A percentile compares a stretch with the other conserved stretches of the same genome.
These are phyloP conservation scores for Colletotrichum neosansevieriae DNA, from an alignment of 2,329 filamentous ascomycete species.

Conservation along the genomic window DNA sequence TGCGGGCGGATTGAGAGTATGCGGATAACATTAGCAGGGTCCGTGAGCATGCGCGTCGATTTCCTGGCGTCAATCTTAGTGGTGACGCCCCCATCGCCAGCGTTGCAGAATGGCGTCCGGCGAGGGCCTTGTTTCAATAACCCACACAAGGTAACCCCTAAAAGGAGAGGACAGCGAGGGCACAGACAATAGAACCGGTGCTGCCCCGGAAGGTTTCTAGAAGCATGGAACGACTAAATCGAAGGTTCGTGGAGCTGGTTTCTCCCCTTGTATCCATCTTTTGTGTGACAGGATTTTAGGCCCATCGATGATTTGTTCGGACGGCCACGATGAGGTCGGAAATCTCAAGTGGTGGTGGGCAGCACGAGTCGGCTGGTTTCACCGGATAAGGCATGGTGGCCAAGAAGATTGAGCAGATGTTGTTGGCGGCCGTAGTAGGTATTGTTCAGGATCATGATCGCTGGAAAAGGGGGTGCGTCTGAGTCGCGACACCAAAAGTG, in stretches of 20 bases:
- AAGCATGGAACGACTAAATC: constrained; percentile 33
- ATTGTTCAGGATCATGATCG: constrained; percentile 14
- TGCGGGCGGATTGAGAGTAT: constrained; percentile 15
- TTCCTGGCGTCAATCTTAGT: constrained; percentile 21
- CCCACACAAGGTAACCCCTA: constrained; percentile 32
- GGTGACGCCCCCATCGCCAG: constrained; percentile 24
- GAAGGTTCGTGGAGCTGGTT: constrained; percentile 38
- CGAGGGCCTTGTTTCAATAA: constrained; percentile 39
- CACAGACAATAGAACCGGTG: constrained; percentile 30
- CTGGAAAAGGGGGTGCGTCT: background rate
- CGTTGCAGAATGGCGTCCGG: constrained; percentile 35
- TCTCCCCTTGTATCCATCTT: constrained; percentile 23
- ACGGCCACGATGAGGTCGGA: background rate
- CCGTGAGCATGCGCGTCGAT: constrained; percentile 24
- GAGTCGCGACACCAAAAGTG: background rate
- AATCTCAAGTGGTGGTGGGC: background rate
- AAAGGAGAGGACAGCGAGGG: constrained; percentile 38
- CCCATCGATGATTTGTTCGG: constrained; percentile 26
- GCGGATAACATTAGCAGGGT: constrained; percentile 13
- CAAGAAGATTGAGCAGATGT: constrained; percentile 3
- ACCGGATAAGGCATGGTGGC: constrained; percentile 25
- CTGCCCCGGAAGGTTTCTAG: constrained; percentile 37
- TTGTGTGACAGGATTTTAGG: constrained; percentile 1
- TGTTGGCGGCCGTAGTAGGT: background rate
- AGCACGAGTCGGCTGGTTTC: constrained; percentile 38